phyloP scores from a whole-genome alignment of 148 eudicot species.

The Amaranthus hypochondriacus region DNA sequence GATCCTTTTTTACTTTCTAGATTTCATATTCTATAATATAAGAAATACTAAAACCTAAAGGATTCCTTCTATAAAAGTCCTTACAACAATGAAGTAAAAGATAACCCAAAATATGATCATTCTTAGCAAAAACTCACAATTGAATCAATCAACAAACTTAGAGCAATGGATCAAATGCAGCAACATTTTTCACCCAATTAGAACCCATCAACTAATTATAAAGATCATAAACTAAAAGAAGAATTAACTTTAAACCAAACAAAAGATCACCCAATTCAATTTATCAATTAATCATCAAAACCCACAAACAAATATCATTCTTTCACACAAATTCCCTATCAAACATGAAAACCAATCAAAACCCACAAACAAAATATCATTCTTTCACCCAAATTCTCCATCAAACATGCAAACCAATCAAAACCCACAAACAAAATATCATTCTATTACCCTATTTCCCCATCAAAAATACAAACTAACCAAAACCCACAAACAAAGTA shows the following conservation, averaged over 20 bases:
- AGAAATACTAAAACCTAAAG: background rate
- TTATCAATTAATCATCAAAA: background rate
- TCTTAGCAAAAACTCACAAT: background rate
- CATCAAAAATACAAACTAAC: background rate
- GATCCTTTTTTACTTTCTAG: background rate
- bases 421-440: conserved; percentile 9
- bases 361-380: too few relatives aligned
- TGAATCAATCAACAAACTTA: conserved; percentile 11
- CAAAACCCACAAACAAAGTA: background rate
- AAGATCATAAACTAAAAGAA: background rate
- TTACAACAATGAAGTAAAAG: background rate
- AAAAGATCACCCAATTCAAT: conserved; percentile 1
- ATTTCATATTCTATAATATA: background rate
- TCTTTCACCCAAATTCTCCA: background rate
- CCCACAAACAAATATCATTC: background rate
- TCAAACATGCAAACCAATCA: background rate
- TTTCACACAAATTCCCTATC: too few relatives aligned
- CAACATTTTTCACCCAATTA: background rate
- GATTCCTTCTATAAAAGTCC: background rate
- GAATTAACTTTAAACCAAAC: background rate
- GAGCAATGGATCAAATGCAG: background rate
- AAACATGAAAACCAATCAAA: too few relatives aligned
- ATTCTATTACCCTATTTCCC: background rate
- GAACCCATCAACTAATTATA: conserved; percentile 5
- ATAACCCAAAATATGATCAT: background rate